Base-by-base conservation (phyloP, 1,284 basidiomycete genomes). In the Malassezia psittaci region DNA sequence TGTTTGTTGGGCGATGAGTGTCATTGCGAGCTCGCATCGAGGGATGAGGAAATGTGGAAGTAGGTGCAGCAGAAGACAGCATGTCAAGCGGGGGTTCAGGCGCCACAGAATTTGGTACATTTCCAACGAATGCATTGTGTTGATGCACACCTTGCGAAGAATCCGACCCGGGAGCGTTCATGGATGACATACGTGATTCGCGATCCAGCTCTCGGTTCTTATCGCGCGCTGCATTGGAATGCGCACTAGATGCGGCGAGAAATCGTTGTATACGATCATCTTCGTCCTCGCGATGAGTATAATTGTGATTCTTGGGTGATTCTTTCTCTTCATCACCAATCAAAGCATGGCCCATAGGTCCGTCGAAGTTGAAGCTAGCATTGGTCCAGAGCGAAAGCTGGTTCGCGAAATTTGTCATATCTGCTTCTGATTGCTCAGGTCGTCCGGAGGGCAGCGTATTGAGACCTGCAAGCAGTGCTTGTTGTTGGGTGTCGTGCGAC, bases 371-470 rank as follows among this genome's bases (percentile, higher is more conserved):
- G 55, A 74, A 74, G 54, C 67, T 72, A 42, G 70, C 70, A 38
- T 70, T 74, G 41, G 70, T 74, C 72, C 72, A 74, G 2, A 74
- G 63, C 6, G 68, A 68, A 5, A 74, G 64, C 51, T 74, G 72
- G 37, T 74, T 71, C 34, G 70, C 62, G 54, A 74, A 69, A 50
- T 65, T 69, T 50, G 60, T 57, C 37, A 57, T 43, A 29, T 32
- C 29, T 4, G 51, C 48, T 16, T 51, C 54, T 11, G 37, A 9
- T 2, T 8, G 10, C 18, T 55, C 42, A 13, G 42, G 6, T 15
- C 18, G 38, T 9, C 16, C 24, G 3, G 37, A 42, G 10, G 52
- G 45, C 24, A 53, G 15, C 24, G 24, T 33, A 29, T 57, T 52
- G 15, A 57, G 49, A 18, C 45, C 50, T 10, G 40, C 35, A 10